phyloP scores from a whole-genome alignment of 2,329 filamentous ascomycete genomes.

The Aspergillus bombycis region DNA sequence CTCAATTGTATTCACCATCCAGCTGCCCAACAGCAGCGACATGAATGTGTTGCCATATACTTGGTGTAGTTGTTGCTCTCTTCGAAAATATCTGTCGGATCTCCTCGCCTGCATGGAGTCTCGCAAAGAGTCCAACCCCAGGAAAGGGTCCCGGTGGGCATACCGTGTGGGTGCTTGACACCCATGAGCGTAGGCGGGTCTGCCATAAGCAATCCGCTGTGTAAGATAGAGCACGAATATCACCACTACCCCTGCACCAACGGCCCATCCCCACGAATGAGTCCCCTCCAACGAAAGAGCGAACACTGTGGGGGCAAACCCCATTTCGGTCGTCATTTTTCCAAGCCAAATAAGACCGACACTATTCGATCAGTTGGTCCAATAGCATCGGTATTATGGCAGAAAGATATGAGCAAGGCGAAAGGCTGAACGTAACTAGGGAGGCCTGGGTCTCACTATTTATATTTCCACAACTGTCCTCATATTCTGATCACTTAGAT shows the following conservation, averaged over 20 bases:
- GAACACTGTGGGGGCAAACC: not conserved
- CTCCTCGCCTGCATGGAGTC: not conserved
- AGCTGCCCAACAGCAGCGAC: not conserved
- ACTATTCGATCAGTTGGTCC: not conserved
- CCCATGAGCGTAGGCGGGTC: not conserved
- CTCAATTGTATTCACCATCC: conserved; percentile 7
- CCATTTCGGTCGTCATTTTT: not conserved
- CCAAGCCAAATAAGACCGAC: not conserved
- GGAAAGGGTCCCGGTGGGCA: not conserved
- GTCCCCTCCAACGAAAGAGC: not conserved
- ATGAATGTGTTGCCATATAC: not conserved
- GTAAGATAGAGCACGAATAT: not conserved
- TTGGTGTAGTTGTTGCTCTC: not conserved
- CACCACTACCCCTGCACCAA: not conserved
- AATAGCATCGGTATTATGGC: not conserved
- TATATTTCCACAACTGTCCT: not conserved
- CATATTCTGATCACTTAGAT: not conserved
- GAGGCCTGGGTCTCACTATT: not conserved
- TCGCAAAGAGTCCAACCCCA: not conserved
- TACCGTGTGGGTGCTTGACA: not conserved
- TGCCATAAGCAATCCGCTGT: not conserved
- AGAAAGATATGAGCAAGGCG: not conserved
- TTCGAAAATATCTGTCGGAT: not conserved
- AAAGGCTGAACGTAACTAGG: not conserved
- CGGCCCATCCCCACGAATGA: not conserved